phyloP scores from a whole-genome alignment of 345 rosid genomes.

The Lenwebbia sp. region DNA sequence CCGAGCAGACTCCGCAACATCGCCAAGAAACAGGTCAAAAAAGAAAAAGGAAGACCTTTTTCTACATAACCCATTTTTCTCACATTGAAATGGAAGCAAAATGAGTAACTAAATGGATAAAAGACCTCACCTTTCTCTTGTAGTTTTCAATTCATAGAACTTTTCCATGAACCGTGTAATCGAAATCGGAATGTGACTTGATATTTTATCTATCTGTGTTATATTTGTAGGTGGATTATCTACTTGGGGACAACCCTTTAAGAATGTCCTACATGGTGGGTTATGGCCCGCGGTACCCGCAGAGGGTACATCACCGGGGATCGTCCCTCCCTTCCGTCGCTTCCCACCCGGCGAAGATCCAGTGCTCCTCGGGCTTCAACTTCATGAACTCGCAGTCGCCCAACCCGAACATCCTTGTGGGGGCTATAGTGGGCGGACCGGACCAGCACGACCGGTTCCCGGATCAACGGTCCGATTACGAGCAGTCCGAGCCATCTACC shows the following conservation, averaged over 20 bases:
- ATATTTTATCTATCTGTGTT: neutral
- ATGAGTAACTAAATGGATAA: neutral
- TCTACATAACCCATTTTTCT: neutral
- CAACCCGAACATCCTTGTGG: constrained; percentile 77
- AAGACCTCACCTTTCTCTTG: neutral
- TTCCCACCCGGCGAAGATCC: constrained; percentile 57
- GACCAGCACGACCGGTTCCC: constrained; percentile 63
- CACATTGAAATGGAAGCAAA: neutral
- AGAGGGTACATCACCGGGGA: constrained; percentile 89
- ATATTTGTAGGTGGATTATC: constrained; percentile 45
- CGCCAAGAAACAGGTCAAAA: constrained; percentile 42
- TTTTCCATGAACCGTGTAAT: neutral
- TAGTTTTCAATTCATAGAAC: neutral
- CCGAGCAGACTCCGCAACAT: constrained; percentile 31
- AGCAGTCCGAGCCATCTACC: constrained; percentile 92
- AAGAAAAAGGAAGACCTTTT: neutral
- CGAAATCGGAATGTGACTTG: neutral
- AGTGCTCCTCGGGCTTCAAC: constrained; percentile 62
- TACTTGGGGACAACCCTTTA: constrained; percentile 83
- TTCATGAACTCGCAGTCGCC: constrained; percentile 58
- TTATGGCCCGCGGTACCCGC: constrained; percentile 71
- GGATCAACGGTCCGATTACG: constrained; percentile 64
- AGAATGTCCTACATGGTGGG: constrained; percentile 97
- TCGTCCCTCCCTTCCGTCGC: constrained; percentile 73
- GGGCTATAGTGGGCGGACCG: constrained; percentile 92